Percentiles rank a stretch among this genome's conserved stretches.
These are phyloP conservation scores for Huntiella moniliformis DNA, from an alignment of 2,329 filamentous ascomycete species.

Conservation along the genomic window DNA sequence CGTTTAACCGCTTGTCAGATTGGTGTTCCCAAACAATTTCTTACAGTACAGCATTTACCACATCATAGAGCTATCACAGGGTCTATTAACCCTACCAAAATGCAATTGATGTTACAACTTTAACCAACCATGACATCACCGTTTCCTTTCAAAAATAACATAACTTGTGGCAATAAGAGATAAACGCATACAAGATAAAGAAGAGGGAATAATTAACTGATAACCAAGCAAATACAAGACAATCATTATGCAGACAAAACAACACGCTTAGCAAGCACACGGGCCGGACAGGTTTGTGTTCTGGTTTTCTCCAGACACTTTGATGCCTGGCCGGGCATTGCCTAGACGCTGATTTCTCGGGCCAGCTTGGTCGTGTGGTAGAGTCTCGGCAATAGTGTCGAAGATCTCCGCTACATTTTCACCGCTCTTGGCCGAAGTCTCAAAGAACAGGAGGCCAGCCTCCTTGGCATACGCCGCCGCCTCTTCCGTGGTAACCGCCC, in stretches of 20 bases:
- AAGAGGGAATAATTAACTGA: not conserved
- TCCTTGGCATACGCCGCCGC: constrained; percentile 91
- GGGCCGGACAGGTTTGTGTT: constrained; percentile 37
- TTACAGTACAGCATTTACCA: no score
- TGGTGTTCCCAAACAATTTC: no score
- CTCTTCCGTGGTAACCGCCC: constrained; percentile 72
- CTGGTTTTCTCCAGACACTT: constrained; percentile 34
- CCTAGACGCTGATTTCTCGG: constrained; percentile 61
- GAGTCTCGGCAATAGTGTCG: constrained; percentile 92
- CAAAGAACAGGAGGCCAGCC: constrained; percentile 89
- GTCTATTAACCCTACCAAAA: no score
- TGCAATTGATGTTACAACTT: no score
- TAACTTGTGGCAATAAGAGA: not conserved
- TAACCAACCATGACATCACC: no score
- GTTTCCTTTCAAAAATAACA: not conserved
- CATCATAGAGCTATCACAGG: no score
- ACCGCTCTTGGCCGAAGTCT: constrained; percentile 92
- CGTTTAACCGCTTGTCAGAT: no score
- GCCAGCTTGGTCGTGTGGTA: constrained; percentile 90
- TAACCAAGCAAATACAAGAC: not conserved
- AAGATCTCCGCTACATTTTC: constrained; percentile 94
- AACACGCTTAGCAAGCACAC: constrained; percentile 32
- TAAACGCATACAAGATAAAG: constrained; percentile 4
- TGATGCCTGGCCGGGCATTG: constrained; percentile 37
- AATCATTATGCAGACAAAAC: constrained; percentile 1